Conservation (phyloP, 1,284 basidiomycete species). For the Irpex sp. region DNA sequence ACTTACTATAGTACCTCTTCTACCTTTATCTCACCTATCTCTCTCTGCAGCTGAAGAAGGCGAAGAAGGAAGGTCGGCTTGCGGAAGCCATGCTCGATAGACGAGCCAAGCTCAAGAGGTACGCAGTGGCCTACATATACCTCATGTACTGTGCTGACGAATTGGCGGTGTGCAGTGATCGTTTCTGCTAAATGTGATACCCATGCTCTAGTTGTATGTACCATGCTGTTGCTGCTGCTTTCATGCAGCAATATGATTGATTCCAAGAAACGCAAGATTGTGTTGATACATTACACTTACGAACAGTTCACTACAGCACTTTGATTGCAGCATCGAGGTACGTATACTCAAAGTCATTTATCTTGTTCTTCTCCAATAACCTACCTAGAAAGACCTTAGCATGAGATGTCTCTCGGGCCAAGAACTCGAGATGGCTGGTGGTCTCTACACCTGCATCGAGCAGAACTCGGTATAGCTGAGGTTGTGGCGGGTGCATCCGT, state of each 20-base stretch:
- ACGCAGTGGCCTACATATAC: neutral
- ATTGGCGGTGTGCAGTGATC: slow-evolving; percentile 40
- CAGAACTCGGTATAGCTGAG: neutral
- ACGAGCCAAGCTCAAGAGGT: slow-evolving; percentile 91
- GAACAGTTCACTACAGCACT: neutral
- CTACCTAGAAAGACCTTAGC: neutral
- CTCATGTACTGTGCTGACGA: neutral
- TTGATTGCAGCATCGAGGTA: neutral
- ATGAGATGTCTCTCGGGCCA: neutral
- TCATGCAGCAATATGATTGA: neutral
- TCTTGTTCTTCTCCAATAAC: neutral
- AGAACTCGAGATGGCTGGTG: neutral
- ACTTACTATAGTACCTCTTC: neutral
- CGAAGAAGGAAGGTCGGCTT: slow-evolving; percentile 82
- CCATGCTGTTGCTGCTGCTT: neutral
- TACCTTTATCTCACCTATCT: neutral
- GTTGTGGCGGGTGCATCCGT: neutral
- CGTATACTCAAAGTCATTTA: neutral
- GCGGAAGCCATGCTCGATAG: slow-evolving; percentile 89
- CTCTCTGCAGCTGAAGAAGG: slow-evolving; percentile 67
- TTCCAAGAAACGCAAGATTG: neutral
- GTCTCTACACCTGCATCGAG: neutral
- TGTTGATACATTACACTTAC: neutral
- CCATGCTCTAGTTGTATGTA: slow-evolving; percentile 15
- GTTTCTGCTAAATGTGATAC: slow-evolving; percentile 47